These are phyloP conservation scores for Trichoderma parareesei DNA, from an alignment of 495 filamentous ascomycete species.

Conservation along the genomic window DNA sequence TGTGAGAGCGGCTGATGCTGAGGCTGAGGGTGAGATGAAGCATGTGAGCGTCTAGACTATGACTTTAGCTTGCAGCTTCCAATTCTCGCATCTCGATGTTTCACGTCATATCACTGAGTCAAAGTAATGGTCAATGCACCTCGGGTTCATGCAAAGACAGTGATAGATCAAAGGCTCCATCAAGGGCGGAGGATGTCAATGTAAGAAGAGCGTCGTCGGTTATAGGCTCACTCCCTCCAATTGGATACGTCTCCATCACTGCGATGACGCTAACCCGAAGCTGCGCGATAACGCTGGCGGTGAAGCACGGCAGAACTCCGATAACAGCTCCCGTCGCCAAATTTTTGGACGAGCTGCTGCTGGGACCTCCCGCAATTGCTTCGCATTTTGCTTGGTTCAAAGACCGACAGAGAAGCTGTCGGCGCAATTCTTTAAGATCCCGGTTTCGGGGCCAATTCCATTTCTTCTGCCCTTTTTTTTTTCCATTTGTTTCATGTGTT, in stretches of 20 bases:
- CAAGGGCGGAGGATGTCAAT: not conserved
- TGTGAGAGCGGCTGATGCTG: not conserved
- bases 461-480: not conserved
- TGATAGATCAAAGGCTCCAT: not conserved
- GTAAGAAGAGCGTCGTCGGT: not conserved
- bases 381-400: not conserved
- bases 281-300: slow-evolving; percentile 9
- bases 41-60: not conserved
- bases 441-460: not conserved
- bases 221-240: slow-evolving; percentile 6
- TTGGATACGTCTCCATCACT: not conserved
- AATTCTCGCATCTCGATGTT: not conserved
- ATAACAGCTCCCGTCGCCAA: slow-evolving; percentile 4
- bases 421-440: not conserved
- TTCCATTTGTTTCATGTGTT: not conserved
- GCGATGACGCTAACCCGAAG: not conserved
- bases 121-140: not conserved
- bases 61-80: not conserved
- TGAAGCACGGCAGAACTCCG: slow-evolving; percentile 6
- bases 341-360: slow-evolving; percentile 12
- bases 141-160: not conserved
- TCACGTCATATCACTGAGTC: not conserved
- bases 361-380: not conserved
- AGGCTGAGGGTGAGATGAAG: not conserved
- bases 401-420: not conserved